These are phyloP conservation scores for Boletus speciosus DNA, from an alignment of 768 basidiomycete genomes.

Conservation along the genomic window DNA sequence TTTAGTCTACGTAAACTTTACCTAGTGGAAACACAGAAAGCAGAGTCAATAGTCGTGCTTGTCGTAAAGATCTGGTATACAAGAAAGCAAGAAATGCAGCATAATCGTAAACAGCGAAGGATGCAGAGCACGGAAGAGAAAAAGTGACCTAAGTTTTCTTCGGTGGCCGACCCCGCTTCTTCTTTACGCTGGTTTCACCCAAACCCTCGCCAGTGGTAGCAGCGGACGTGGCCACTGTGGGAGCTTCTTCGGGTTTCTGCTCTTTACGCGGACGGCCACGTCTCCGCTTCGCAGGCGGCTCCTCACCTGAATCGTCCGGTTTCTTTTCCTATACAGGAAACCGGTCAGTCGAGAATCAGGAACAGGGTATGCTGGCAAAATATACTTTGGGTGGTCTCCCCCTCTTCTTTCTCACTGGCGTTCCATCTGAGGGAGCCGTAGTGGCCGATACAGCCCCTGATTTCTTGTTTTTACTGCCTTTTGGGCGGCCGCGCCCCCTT, in stretches of 20 bases:
- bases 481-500: conserved; percentile 85
- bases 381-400: conserved; percentile 52
- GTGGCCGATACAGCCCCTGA: conserved; percentile 34
- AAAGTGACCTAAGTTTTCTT: conserved; percentile 32
- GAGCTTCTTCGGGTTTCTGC: conserved; percentile 45
- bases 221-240: conserved; percentile 33
- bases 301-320: conserved; percentile 48
- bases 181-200: conserved; percentile 54
- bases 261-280: conserved; percentile 73
- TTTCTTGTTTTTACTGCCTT: conserved; percentile 80
- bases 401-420: conserved; percentile 41
- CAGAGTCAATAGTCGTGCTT: conserved; percentile 34
- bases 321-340: conserved; percentile 31
- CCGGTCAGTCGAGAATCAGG: conserved; percentile 23
- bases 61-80: conserved; percentile 35
- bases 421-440: conserved; percentile 25
- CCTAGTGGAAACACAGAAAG: conserved; percentile 34
- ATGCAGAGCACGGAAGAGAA: conserved; percentile 6
- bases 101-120: conserved; percentile 23
- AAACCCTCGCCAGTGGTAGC: conserved; percentile 34
- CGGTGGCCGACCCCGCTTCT: conserved; percentile 72
- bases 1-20: conserved; percentile 34
- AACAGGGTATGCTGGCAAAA: conserved; percentile 2
- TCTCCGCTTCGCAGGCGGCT: conserved; percentile 57
- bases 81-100: conserved; percentile 34